Percentiles rank a stretch among this genome's conserved stretches.
Evolutionary conservation across 352 stramenopile species (phyloP).

Genomic region (Globisporangium canariense): DNA sequence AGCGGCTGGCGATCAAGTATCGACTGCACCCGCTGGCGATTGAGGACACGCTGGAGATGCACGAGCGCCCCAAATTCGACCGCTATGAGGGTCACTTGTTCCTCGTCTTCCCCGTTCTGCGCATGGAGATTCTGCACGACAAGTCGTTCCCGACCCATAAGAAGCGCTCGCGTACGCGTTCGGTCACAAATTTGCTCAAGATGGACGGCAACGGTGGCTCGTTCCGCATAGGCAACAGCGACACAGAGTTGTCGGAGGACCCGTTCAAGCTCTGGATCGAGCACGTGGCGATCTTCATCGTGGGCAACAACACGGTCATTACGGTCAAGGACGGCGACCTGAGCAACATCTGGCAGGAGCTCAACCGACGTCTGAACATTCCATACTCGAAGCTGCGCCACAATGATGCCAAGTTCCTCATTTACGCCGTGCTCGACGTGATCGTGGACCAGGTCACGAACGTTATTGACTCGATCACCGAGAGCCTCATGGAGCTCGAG

Average conservation of each 20-base stretch:
- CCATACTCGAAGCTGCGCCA: slow-evolving; percentile 88
- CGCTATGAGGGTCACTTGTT: slow-evolving; percentile 83
- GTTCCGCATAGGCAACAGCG: slow-evolving; percentile 7
- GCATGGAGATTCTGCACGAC: slow-evolving; percentile 56
- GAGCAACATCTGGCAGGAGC: slow-evolving; percentile 67
- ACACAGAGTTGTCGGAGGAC: slow-evolving; percentile 43
- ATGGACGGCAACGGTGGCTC: slow-evolving; percentile 24
- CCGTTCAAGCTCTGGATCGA: slow-evolving; percentile 78
- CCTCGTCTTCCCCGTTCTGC: slow-evolving; percentile 77
- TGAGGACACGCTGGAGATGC: slow-evolving; percentile 85
- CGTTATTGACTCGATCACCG: slow-evolving; percentile 73
- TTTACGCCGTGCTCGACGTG: slow-evolving; percentile 85
- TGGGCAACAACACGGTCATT: slow-evolving; percentile 81
- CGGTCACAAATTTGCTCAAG: slow-evolving; percentile 40
- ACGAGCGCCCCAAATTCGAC: slow-evolving; percentile 85
- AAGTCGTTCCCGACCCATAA: slow-evolving; percentile 27
- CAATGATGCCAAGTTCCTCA: slow-evolving; percentile 86
- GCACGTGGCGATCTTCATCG: slow-evolving; percentile 81
- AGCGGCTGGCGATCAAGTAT: slow-evolving; percentile 87
- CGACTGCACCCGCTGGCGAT: slow-evolving; percentile 79
- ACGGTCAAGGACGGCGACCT: slow-evolving; percentile 73
- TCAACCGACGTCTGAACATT: slow-evolving; percentile 71
- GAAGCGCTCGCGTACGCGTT: slow-evolving; percentile 37
- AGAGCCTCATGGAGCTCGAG: slow-evolving; percentile 76
- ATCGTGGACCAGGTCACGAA: slow-evolving; percentile 82